Percentiles rank a stretch among this genome's conserved stretches.
phyloP scores from a whole-genome alignment of 31 red algal species.

The Asparagopsis taxiformis region DNA sequence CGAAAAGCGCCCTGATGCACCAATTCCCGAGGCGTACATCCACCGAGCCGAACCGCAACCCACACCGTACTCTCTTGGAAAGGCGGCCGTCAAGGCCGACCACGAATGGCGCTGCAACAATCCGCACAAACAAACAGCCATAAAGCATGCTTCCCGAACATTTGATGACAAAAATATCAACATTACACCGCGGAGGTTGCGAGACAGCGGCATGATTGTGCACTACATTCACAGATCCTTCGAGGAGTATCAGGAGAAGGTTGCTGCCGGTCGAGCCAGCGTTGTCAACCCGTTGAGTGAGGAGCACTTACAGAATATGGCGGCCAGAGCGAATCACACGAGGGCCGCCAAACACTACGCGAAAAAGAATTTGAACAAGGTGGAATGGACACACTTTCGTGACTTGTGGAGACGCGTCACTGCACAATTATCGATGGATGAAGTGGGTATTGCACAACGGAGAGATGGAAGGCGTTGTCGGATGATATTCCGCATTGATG shows the following conservation, averaged over 20 bases:
- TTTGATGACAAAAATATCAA: not conserved
- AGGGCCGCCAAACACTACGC: not conserved
- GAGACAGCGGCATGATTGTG: not conserved
- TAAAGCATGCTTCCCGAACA: not conserved
- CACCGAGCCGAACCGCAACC: not conserved
- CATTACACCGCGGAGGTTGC: not conserved
- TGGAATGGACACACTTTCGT: not conserved
- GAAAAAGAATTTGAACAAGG: not conserved
- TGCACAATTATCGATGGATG: not conserved
- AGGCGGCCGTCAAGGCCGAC: not conserved
- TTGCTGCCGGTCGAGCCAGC: not conserved
- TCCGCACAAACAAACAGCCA: not conserved
- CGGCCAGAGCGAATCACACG: not conserved
- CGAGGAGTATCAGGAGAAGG: not conserved
- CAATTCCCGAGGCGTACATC: not conserved
- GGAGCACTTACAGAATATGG: not conserved
- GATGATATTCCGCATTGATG: too few species aligned
- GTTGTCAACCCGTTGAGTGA: not conserved
- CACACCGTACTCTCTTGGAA: not conserved
- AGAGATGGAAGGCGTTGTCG: not conserved
- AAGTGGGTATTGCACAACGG: not conserved
- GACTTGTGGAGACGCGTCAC: not conserved
- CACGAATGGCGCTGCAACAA: not conserved
- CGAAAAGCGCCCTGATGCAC: not conserved
- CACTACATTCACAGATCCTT: not conserved